A percentile compares a stretch with the other conserved stretches of the same genome.
Evolutionary conservation across 768 basidiomycete genomes (phyloP).

Genomic region (Boletellus sp.): DNA sequence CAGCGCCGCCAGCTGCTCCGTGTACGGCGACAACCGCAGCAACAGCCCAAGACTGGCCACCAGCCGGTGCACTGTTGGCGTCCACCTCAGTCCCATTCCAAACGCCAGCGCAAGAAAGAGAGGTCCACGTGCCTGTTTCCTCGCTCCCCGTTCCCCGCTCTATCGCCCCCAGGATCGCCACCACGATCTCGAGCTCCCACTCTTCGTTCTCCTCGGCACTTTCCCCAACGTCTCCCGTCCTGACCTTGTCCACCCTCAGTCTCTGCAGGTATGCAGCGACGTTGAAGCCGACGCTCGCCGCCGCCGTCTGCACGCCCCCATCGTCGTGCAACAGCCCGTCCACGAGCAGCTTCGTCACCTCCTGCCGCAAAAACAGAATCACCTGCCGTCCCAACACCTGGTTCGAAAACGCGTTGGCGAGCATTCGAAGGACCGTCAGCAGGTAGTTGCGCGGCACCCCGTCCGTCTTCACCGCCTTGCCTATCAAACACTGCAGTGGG

Average conservation of each 20-base stretch:
- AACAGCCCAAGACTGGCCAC: conserved; percentile 75
- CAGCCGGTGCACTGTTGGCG: conserved; percentile 70
- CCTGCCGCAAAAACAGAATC: conserved; percentile 34
- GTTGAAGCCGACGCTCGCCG: conserved; percentile 81
- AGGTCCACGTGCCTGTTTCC: conserved; percentile 67
- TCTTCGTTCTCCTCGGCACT: conserved; percentile 61
- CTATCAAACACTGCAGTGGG: conserved; percentile 45
- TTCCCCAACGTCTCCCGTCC: conserved; percentile 29
- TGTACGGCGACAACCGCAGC: conserved; percentile 70
- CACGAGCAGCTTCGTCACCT: conserved; percentile 56
- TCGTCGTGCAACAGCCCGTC: conserved; percentile 68
- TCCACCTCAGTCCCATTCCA: not conserved
- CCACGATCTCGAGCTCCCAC: conserved; percentile 82
- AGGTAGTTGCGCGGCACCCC: conserved; percentile 49
- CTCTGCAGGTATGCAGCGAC: conserved; percentile 64
- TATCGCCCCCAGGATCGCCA: conserved; percentile 79
- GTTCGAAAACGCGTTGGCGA: conserved; percentile 64
- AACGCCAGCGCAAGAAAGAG: not conserved
- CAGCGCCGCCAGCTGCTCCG: conserved; percentile 52
- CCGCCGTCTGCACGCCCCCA: conserved; percentile 64
- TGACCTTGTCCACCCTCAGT: conserved; percentile 44
- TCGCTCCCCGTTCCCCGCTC: conserved; percentile 66
- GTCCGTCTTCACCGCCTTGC: conserved; percentile 37
- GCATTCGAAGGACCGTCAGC: conserved; percentile 63
- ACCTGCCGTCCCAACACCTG: conserved; percentile 35